Conservation (phyloP, 2,329 filamentous ascomycete species). For the Alternaria triticina region DNA sequence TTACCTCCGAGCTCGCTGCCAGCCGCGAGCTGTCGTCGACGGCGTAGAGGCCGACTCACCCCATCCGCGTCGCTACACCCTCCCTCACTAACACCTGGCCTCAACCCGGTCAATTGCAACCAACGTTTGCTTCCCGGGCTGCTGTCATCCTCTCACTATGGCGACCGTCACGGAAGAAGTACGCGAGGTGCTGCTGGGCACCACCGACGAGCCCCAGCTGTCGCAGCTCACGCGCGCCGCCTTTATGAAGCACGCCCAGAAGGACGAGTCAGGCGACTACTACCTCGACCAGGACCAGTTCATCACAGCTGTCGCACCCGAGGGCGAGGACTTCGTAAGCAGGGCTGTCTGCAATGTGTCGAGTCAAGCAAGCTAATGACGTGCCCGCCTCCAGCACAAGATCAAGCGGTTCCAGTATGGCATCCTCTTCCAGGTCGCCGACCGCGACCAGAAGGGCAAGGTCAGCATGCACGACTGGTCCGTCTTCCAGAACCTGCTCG, state of each 20-base stretch:
- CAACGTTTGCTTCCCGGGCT: conserved; percentile 18
- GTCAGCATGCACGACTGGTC: conserved; percentile 86
- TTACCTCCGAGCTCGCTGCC: conserved; percentile 37
- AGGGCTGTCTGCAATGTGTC: conserved; percentile 25
- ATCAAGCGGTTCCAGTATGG: conserved; percentile 96
- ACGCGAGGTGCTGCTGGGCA: conserved; percentile 69
- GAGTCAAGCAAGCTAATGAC: conserved; percentile 36
- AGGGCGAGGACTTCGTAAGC: conserved; percentile 87
- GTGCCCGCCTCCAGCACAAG: conserved; percentile 73
- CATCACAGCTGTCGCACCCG: conserved; percentile 85
- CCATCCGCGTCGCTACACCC: conserved; percentile 18
- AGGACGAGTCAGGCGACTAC: conserved; percentile 77
- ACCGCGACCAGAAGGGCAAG: conserved; percentile 74
- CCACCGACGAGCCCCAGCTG: conserved; percentile 63
- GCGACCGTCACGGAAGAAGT: conserved; percentile 73
- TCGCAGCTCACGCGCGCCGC: conserved; percentile 76
- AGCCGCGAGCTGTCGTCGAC: conserved; percentile 24
- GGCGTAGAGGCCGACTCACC: conserved; percentile 33
- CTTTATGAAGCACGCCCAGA: conserved; percentile 77
- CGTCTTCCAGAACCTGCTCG: conserved; percentile 90
- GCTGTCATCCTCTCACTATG: conserved; percentile 33
- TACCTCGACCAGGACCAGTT: conserved; percentile 88
- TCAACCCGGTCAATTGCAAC: conserved; percentile 37
- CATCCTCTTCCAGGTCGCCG: conserved; percentile 90
- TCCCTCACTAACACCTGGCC: conserved; percentile 16